Evolutionary conservation across 257 asterid species (phyloP).

Genomic region (Rubia yunnanensis): DNA sequence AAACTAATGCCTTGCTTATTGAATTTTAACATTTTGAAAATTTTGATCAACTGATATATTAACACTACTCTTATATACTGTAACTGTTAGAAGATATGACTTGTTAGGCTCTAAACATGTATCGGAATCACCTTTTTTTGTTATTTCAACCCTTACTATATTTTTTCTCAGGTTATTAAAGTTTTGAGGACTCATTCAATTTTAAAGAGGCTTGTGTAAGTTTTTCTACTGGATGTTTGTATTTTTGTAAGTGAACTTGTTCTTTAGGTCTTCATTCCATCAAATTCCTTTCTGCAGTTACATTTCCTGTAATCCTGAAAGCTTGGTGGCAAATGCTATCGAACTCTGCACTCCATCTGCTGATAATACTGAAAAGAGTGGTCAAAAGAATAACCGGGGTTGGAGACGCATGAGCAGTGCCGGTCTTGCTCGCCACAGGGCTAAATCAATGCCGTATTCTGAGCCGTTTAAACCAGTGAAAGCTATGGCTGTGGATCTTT

Average conservation of each 20-base stretch:
- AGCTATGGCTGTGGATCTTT: slow-evolving; percentile 94
- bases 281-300: slow-evolving; percentile 46
- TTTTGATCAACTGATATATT: background rate
- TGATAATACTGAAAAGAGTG: slow-evolving; percentile 47
- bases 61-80: background rate
- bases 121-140: background rate
- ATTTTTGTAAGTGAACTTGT: background rate
- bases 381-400: slow-evolving; percentile 57
- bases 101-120: background rate
- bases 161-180: slow-evolving; percentile 63
- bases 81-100: slow-evolving; percentile 1
- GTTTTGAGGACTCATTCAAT: slow-evolving; percentile 76
- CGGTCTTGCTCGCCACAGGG: slow-evolving; percentile 80
- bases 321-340: slow-evolving; percentile 94
- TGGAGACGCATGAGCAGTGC: slow-evolving; percentile 92
- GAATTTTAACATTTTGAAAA: background rate
- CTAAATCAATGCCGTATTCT: slow-evolving; percentile 87
- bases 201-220: slow-evolving; percentile 91
- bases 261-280: background rate
- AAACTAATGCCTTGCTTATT: background rate
- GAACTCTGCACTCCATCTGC: slow-evolving; percentile 95
- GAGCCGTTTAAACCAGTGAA: slow-evolving; percentile 86
- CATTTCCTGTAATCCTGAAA: slow-evolving; percentile 96
- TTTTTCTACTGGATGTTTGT: slow-evolving; percentile 4
- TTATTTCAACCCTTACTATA: background rate